phyloP scores from a whole-genome alignment of 805 yeast species.

The Hanseniaspora opuntiae region DNA sequence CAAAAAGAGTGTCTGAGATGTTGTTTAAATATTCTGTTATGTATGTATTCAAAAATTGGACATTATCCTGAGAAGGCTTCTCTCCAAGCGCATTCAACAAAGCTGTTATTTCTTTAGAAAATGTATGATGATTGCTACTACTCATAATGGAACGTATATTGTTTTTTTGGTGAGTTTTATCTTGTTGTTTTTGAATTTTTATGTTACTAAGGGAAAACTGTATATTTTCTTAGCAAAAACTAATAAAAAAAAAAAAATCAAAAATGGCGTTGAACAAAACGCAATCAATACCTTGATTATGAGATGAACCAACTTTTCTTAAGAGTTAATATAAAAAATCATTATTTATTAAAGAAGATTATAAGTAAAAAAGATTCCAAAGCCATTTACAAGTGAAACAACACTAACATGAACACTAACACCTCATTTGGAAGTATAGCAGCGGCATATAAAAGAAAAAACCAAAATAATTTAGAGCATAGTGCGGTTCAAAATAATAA shows the following conservation, averaged over 20 bases:
- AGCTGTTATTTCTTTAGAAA: background rate
- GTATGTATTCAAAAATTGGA: slow-evolving; percentile 2
- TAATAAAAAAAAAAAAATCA: too few species aligned
- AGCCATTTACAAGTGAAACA: background rate
- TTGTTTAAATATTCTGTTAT: background rate
- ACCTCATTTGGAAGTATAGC: slow-evolving; percentile 58
- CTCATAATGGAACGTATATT: background rate
- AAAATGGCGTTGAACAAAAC: too few species aligned
- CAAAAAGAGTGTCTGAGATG: slow-evolving; percentile 3
- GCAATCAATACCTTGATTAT: too few species aligned
- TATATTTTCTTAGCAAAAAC: too few species aligned
- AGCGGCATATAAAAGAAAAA: slow-evolving; percentile 55
- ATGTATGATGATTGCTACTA: background rate
- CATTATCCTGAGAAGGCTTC: background rate
- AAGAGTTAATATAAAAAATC: too few species aligned
- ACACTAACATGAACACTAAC: slow-evolving; percentile 24
- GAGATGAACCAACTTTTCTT: too few species aligned
- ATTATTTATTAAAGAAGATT: background rate
- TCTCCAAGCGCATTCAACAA: slow-evolving; percentile 5
- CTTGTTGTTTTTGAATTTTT: too few species aligned
- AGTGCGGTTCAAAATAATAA: slow-evolving; percentile 1
- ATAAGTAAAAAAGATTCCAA: background rate
- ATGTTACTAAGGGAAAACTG: too few species aligned
- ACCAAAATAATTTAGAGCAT: slow-evolving; percentile 15
- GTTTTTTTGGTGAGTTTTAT: background rate